These are phyloP conservation scores for Hypoxylon rickii DNA, from an alignment of 495 filamentous ascomycete genomes.

Conservation along the genomic window DNA sequence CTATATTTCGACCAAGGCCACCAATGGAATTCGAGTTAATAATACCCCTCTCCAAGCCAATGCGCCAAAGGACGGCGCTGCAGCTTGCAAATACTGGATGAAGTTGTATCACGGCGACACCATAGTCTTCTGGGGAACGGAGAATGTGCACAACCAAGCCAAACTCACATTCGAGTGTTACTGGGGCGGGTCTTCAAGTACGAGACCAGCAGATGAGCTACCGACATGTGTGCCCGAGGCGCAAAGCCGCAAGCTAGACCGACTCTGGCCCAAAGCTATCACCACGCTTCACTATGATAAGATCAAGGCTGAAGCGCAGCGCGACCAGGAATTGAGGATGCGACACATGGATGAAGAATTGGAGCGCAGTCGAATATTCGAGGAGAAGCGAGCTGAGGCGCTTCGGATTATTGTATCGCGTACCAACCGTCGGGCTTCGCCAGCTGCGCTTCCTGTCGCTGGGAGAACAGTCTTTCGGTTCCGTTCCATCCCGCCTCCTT, in stretches of 20 bases:
- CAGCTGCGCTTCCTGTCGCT: constrained; percentile 9
- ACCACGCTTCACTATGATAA: constrained; percentile 25
- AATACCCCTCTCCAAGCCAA: constrained; percentile 58
- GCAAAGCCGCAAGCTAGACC: constrained; percentile 34
- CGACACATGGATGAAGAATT: constrained; percentile 43
- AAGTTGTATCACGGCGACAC: constrained; percentile 73
- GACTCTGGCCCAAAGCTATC: constrained; percentile 36
- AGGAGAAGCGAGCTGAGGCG: constrained; percentile 44
- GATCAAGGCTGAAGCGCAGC: constrained; percentile 41
- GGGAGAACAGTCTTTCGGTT: constrained; percentile 11
- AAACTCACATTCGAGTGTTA: constrained; percentile 50
- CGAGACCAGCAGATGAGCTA: constrained; percentile 28
- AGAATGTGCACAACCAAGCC: constrained; percentile 34
- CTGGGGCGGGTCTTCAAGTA: constrained; percentile 51
- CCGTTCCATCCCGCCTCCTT: constrained; percentile 1
- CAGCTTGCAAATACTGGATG: constrained; percentile 62
- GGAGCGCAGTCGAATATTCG: constrained; percentile 48
- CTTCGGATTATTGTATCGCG: constrained; percentile 32
- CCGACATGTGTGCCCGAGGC: constrained; percentile 24
- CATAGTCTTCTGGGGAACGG: constrained; percentile 62
- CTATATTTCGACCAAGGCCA: constrained; percentile 74
- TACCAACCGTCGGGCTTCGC: constrained; percentile 29
- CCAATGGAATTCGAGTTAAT: constrained; percentile 73
- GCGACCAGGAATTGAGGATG: constrained; percentile 42
- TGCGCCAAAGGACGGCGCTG: constrained; percentile 46